Evolutionary conservation across 441 rosid species (phyloP), one percentile per base, ranked within the genome.

Genomic region (Erodium texanum): DNA sequence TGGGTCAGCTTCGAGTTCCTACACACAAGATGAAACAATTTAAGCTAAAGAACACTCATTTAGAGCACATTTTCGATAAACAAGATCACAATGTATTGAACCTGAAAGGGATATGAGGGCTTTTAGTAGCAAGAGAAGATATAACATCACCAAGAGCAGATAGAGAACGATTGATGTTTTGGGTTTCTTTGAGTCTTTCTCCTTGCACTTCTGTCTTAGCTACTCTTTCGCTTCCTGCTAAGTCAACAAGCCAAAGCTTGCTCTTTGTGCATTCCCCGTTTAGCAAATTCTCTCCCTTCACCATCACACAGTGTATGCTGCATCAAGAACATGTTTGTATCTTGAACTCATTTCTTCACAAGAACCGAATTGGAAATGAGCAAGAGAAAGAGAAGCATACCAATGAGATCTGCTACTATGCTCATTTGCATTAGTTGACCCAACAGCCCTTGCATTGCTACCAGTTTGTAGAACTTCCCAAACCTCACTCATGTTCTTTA

Each of bases 1-100:
- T 90, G 97, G 3, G 98, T 90, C 66, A 93, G 98, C 86, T 90
- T 93, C 71, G 98, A 93, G 74, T 93, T 93, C 84, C 98, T 93
- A 77, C 83, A 82, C 18, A 20, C 24, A 23, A 62, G 66, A 64
- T 68, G 24, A 9, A 58, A 45, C 64, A 62, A 38, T 54, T 74
- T 70, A 64, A 23, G 68, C 58, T 34, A 54, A 54, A 54, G n/a
- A 43, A 15, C 20, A 59, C 43, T 32, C 22, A 29, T 45, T 3
- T 1, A 41, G 24, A 7, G 0, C 68, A 43, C 65, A 23, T 19
- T 15, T 23, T 15, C 12, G 56, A 62, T 14, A 75, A 16, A 9
- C 41, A 71, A 3, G 27, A 65, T 65, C 66, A 24, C n/a, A 63
- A 63, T 59, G 41, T 6, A 41, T n/a, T 19, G 14, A 12, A 66